Evolutionary conservation across 345 rosid species (phyloP).

Genomic region (Heritiera fomes): DNA sequence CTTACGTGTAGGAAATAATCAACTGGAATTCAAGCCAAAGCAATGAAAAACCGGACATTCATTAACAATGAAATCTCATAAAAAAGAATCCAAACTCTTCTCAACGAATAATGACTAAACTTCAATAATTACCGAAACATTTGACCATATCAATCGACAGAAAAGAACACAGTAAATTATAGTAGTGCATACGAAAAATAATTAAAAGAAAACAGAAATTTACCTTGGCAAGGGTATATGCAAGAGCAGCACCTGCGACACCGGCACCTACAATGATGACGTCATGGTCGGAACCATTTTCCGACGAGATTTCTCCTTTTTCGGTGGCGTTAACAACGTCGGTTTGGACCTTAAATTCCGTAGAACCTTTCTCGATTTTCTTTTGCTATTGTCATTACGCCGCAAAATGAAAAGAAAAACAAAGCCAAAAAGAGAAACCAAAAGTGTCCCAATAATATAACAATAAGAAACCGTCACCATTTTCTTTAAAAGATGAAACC

Average conservation of each 20-base stretch:
- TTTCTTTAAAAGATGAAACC: conserved; percentile 14
- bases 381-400: conserved; percentile 16
- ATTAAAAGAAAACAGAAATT: not conserved
- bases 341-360: conserved; percentile 16
- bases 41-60: no score
- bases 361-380: not conserved
- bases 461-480: conserved; percentile 15
- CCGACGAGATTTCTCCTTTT: conserved; percentile 14
- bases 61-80: no score
- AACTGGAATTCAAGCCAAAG: no score
- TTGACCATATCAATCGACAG: no score
- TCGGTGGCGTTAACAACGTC: not conserved
- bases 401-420: conserved; percentile 35
- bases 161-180: not conserved
- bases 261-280: conserved; percentile 82
- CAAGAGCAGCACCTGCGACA: conserved; percentile 84
- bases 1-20: no score
- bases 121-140: no score
- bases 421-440: conserved; percentile 35
- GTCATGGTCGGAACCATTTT: conserved; percentile 35
- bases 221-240: conserved; percentile 79
- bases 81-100: no score
- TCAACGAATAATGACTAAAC: no score
- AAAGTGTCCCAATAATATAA: conserved; percentile 32
- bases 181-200: not conserved